These are phyloP conservation scores for Diaporthe sp. DNA, from an alignment of 2,329 filamentous ascomycete genomes.

Conservation along the genomic window DNA sequence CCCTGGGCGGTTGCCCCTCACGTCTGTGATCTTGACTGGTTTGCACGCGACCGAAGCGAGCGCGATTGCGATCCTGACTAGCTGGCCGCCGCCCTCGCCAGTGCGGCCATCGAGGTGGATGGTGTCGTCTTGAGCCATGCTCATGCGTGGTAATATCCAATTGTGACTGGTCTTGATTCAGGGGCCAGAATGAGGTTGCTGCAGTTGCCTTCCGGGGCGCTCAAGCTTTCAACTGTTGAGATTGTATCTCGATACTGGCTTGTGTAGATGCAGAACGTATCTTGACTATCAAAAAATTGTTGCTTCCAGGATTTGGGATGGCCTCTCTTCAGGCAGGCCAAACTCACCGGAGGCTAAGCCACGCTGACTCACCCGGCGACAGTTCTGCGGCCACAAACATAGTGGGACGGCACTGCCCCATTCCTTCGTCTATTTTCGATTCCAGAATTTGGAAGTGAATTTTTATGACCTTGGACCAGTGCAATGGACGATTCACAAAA, in stretches of 20 bases:
- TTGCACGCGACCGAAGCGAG: slow-evolving; percentile 69
- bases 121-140: slow-evolving; percentile 46
- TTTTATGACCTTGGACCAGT: neutral
- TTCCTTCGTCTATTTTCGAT: neutral
- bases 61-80: slow-evolving; percentile 69
- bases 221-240: neutral
- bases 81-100: slow-evolving; percentile 74
- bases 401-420: neutral
- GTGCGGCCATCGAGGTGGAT: slow-evolving; percentile 69
- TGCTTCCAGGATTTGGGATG: neutral
- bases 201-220: neutral
- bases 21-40: slow-evolving; percentile 66
- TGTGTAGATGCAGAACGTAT: accelerated
- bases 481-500: too few species aligned
- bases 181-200: neutral
- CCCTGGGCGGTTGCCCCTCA: slow-evolving; percentile 67
- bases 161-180: neutral
- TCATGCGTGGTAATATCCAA: neutral
- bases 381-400: neutral
- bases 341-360: neutral
- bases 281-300: neutral
- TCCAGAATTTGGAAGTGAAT: neutral
- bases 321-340: neutral
- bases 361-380: slow-evolving; percentile 30
- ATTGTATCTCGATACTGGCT: neutral